Evolutionary conservation across 2,329 filamentous ascomycete species (phyloP), one percentile per base, ranked within the genome.

Genomic region (Penicillium glabrum): DNA sequence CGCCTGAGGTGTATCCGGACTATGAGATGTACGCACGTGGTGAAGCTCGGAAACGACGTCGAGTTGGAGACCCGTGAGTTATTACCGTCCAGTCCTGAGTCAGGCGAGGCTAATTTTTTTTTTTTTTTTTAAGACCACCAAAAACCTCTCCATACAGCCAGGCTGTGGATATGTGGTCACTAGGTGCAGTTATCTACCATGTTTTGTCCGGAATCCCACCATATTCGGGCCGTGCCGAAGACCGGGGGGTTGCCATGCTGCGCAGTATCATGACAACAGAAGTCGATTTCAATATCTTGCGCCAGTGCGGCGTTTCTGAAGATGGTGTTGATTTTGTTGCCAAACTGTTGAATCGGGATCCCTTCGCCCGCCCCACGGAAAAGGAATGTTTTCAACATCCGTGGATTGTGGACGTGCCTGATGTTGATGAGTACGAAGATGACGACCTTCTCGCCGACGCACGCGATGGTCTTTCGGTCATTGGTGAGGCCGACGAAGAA

Each of bases 101-200:
- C 39, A 35, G 8, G 8, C 9, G 26, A 53, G 49, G 56, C 66
- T 71, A 57, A 56, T 6, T 29, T n/a, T n/a, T n/a, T n/a, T n/a
- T n/a, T 29, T 7, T 26, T 31, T 31, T 65, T 69, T 13, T 73
- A 76, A 61, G 83, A 75, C 53, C 71, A 21, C 64, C 75, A 46
- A 76, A 78, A 75, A 75, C 82, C 69, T 76, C 79, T 75, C 87
- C 91, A 23, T 99, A 99, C 72, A 91, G 88, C 69, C 91, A 96
- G 60, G 91, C 92, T 1, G 90, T 98, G 31, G 95, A 99, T 70
- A 90, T 97, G 60, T 99, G 95, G 93, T 98, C 95, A 0, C 85
- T 96, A 46, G 95, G 91, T 16, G 95, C 93, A 14, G 95, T 99
- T 1, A 77, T 98, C 6, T 99, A 92, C 77, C 95, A 90, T 68